Evolutionary conservation across 2,329 filamentous ascomycete genomes (phyloP).

Genomic region (Xylariaceae sp.): DNA sequence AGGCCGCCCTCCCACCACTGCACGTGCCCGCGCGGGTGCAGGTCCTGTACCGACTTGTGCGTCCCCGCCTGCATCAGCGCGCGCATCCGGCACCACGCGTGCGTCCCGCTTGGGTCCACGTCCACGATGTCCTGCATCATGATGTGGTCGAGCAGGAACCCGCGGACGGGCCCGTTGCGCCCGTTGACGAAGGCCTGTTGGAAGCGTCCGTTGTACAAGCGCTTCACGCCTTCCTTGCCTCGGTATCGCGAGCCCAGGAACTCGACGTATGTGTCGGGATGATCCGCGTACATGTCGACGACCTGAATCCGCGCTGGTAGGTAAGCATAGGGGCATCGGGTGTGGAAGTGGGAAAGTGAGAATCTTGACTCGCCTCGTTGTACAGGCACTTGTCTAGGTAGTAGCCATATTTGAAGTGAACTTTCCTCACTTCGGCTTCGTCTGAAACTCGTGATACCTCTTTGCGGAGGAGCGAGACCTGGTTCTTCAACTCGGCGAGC

Average conservation of each 20-base stretch:
- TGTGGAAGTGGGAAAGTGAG: neutral
- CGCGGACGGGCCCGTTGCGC: constrained; percentile 58
- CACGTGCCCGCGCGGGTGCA: constrained; percentile 53
- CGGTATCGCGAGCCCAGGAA: constrained; percentile 58
- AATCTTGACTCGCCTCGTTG: constrained; percentile 46
- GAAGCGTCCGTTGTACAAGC: constrained; percentile 57
- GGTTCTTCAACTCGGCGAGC: constrained; percentile 41
- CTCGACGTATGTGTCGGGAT: constrained; percentile 57
- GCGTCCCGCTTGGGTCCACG: constrained; percentile 48
- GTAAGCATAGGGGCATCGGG: too few species aligned
- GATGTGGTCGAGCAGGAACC: constrained; percentile 59
- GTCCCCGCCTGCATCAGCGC: constrained; percentile 59
- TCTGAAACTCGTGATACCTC: constrained; percentile 45
- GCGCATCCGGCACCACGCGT: constrained; percentile 55
- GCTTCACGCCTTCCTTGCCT: constrained; percentile 52
- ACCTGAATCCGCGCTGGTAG: constrained; percentile 37
- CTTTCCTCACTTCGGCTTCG: constrained; percentile 56
- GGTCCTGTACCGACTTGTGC: constrained; percentile 52
- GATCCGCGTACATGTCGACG: constrained; percentile 53
- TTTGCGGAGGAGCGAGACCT: constrained; percentile 40
- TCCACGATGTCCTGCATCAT: constrained; percentile 61
- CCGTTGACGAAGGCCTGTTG: constrained; percentile 53
- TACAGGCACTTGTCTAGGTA: constrained; percentile 63
- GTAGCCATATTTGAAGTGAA: constrained; percentile 61
- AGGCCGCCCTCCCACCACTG: constrained; percentile 63